phyloP scores from a whole-genome alignment of 176 grass and related monocot genomes.

The Aechmea fasciata region DNA sequence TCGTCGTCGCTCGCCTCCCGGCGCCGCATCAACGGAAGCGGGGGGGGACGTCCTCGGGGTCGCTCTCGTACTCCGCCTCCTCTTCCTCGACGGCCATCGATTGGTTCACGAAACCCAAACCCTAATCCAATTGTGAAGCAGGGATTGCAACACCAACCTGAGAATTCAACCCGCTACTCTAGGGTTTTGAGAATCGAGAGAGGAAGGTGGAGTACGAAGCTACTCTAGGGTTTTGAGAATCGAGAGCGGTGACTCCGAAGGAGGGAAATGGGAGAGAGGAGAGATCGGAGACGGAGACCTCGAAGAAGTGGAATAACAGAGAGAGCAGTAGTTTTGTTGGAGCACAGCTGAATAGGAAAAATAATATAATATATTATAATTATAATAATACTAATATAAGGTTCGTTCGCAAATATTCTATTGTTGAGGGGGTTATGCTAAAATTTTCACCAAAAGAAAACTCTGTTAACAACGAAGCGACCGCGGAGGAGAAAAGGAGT shows the following conservation, averaged over 20 bases:
- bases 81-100: not conserved
- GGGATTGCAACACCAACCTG: not conserved
- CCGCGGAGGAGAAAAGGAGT: no score
- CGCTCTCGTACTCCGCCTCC: slow-evolving; percentile 22
- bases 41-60: slow-evolving; percentile 18
- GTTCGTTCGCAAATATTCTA: no score
- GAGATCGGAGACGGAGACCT: not conserved
- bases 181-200: not conserved
- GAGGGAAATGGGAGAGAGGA: not conserved
- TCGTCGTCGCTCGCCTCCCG: slow-evolving; percentile 28
- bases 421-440: no score
- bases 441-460: no score
- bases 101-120: not conserved
- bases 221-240: not conserved
- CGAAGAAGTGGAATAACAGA: not conserved
- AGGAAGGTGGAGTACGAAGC: not conserved
- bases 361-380: no score
- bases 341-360: no score
- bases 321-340: not conserved
- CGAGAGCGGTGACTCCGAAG: not conserved
- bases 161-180: not conserved
- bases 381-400: no score
- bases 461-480: no score
- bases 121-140: not conserved
- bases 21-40: slow-evolving; percentile 11